Evolutionary conservation across 805 yeast species (phyloP), one percentile per base, ranked within the genome.

Genomic region (Komagataella kurtzmanii): DNA sequence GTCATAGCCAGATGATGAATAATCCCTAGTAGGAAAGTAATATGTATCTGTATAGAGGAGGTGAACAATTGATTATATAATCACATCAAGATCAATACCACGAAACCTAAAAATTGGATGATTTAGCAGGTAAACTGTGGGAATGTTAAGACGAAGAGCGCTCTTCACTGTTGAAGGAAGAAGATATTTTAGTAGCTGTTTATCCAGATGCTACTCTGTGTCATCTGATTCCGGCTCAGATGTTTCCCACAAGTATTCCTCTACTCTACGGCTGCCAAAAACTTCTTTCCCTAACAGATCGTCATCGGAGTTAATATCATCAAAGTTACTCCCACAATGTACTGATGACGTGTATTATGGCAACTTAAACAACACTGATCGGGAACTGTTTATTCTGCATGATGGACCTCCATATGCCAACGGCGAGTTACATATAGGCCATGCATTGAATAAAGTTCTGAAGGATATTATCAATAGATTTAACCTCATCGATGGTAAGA

Each of bases 341-440:
- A 77, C 89, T 2, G 71, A 74, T 21, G 71, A 74, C 1, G 68
- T 91, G 17, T 91, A 91, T 65, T 59, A 69, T 10, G 75, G 88
- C 80, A 97, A 85, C 58, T 14, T 61, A 52, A 4, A 44, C 69
- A 50, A 57, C 60, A 23, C 50, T 55, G 2, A 49, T 65, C 67
- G 70, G 2, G 66, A 77, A 17, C 56, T 74, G 43, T 91, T 85
- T 58, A 75, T 84, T 1, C 68, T 93, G 1, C 97, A 90, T 58
- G 99, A 93, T 67, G 99, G 99, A 0, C 99, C 99, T 0, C 99
- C 99, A 0, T 93, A 91, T 66, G 98, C 99, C 10, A 93, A 93
- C 62, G 99, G 98, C 3, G 88, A 84, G 55, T 69, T 93, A 19
- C 99, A 93, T 64, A 65, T 90, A 49, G 88, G 98, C 52, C 99